Base-by-base conservation (phyloP, 495 filamentous ascomycete species). In the Lasiosphaeria miniovina region DNA sequence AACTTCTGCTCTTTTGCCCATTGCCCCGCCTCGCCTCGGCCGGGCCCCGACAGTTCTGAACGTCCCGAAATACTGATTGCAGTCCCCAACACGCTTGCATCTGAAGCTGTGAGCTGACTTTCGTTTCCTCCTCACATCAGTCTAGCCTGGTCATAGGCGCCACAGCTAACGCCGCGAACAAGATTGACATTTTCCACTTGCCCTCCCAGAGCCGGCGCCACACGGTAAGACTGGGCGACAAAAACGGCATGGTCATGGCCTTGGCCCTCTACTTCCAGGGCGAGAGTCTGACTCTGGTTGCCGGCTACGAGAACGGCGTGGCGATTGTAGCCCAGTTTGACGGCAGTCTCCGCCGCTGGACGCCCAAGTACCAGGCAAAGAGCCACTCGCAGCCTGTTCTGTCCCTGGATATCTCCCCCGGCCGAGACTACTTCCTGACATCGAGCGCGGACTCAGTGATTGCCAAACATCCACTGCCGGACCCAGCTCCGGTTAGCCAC, bases 1-100 rank as follows among this genome's bases (percentile, higher is more conserved):
- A 98, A 97, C 71, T 98, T 98, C 68, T 98, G 94, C 64, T 85
- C 90, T 1, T 98, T 98, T 69, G 83, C 89, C 4, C 83, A 85
- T 58, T 88, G 84, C 61, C 63, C 68, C 34, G 66, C 63, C 4
- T 53, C 36, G 41, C 35, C 65, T 33, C 0, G 0, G 24, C 24
- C 2, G 2, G 24, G 55, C 56, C 10, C 12, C 36, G 43, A 46
- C 35, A 34, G 31, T 24, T 57, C 45, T 17, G 38, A 54, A 32
- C 38, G 55, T 32, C 65, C 57, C 49, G 79, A 78, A 53, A 63
- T 86, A 12, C 73, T 92, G 10, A 69, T 94, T 58, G 90, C 88
- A 0, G 88, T 93, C 11, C 91, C 91, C 0, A 90, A 91, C 59
- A 86, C 87, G 2, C 71, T 92, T 2, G 83, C 86, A 48, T 90